Conservation (phyloP, 306 rosid species). For the Sindora glabra region DNA sequence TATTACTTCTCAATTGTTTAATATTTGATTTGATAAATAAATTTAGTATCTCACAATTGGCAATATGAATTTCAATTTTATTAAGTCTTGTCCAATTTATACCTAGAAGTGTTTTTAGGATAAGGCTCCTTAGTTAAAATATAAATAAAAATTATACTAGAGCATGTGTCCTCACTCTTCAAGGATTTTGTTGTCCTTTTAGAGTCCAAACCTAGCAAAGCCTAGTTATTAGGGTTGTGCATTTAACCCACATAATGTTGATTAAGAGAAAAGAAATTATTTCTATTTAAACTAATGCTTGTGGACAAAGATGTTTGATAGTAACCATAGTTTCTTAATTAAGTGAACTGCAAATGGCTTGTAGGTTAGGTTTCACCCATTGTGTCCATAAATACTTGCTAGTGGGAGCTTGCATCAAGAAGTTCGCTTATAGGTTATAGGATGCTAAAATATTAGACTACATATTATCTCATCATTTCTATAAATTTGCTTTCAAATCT, state of each 20-base stretch:
- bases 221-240: too few relatives aligned
- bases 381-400: constrained; percentile 79
- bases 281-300: neutral
- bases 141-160: too few relatives aligned
- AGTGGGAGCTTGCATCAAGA: constrained; percentile 99
- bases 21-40: neutral
- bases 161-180: too few relatives aligned
- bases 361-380: constrained; percentile 98
- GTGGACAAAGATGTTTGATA: neutral
- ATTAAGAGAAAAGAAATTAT: neutral
- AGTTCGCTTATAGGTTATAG: constrained; percentile 94
- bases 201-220: too few relatives aligned
- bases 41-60: neutral
- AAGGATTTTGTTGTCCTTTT: too few relatives aligned
- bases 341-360: constrained; percentile 18
- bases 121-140: too few relatives aligned
- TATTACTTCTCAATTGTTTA: neutral
- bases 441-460: constrained; percentile 85
- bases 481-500: constrained; percentile 33
- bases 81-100: neutral
- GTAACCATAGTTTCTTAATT: neutral
- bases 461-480: constrained; percentile 78
- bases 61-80: neutral
- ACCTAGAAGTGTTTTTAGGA: neutral
- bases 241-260: too few relatives aligned